Base-by-base conservation (phyloP, 495 filamentous ascomycete genomes). In the Paragyromitra xinjiangensis region DNA sequence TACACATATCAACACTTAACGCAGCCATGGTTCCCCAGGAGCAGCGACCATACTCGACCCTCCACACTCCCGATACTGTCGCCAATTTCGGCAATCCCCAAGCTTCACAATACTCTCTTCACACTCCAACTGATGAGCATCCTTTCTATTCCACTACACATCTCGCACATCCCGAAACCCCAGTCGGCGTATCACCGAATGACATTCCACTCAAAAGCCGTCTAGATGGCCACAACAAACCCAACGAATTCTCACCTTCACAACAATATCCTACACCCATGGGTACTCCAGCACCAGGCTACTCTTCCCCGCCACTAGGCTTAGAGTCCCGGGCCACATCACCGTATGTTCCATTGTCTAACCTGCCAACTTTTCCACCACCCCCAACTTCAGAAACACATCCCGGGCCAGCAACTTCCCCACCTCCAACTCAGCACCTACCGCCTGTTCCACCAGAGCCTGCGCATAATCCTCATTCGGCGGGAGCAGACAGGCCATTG, bases 31-130 rank as follows among this genome's bases (percentile, higher is more conserved):
- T 69, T 44, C 45, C 56, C n/a, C 61, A 56, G 19, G 45, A 66
- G 6, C 70, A 73, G 34, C 69, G 78, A 26, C 75, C 68, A 56
- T 80, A 78, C 70, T 80, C 78, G 40, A 80, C 78, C 24, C 78
- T 80, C 42, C 78, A 80, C 40, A 74, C 78, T 2, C 78, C 78
- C 12, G 75, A 79, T 50, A 55, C 44, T 11, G 19, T 34, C 39
- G 56, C 62, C 62, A 71, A 62, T 3, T 70, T 75, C 9, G n/a
- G 45, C 48, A 78, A 77, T 48, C 71, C 72, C 6, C 75, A 66
- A 51, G 39, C 77, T 11, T 79, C 77, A 11, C 77, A 79, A 59
- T 79, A 77, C 59, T 79, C 77, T 19, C 74, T 79, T 16, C 77
- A 79, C 40, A 79, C 77, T 16, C 77, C 77, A 12, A 69, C 71